Evolutionary conservation across 2,329 filamentous ascomycete species (phyloP), one percentile per base, ranked within the genome.

Genomic region (Aspergillus thermomutatus): DNA sequence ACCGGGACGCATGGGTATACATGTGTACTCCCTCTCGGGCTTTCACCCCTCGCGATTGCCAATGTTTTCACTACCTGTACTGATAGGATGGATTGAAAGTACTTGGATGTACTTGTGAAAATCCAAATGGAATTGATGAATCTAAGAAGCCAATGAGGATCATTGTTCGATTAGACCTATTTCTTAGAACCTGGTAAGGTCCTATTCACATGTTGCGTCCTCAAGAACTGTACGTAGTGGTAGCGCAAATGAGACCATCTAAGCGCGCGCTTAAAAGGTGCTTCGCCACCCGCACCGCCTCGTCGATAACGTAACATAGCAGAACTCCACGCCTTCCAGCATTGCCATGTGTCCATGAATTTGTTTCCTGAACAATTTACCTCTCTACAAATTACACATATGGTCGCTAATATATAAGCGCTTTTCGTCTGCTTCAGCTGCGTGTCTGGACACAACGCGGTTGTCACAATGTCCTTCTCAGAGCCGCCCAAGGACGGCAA

Each of bases 101-200:
- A 55, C 57, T 50, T 49, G 50, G 43, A 53, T 27, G 52, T 56
- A 58, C 54, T 59, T 27, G n/a, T 52, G 52, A 54, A 52, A 50
- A 27, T 28, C 45, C 31, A 27, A 28, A 62, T 62, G 61, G 61
- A 64, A 64, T 59, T 55, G 57, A 52, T 56, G 47, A 54, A 62
- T 51, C 49, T 64, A 57, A 66, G 63, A 68, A 63, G 49, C 60
- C 61, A 63, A 64, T 59, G 58, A 63, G 63, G 57, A 70, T 64
- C 66, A 69, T 57, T 70, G 68, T 70, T 70, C 61, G 66, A 69
- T 64, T 68, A 68, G 57, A 65, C 57, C 59, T 51, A 28, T 43
- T 46, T 34, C 31, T 17, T 34, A 7, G 6, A n/a, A 37, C 14
- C 3, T 34, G 11, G 31, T 17, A 17, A 34, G 14, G 4, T 34